These are phyloP conservation scores for Fusarium vanettenii DNA, from an alignment of 2,329 filamentous ascomycete genomes.

Conservation along the genomic window DNA sequence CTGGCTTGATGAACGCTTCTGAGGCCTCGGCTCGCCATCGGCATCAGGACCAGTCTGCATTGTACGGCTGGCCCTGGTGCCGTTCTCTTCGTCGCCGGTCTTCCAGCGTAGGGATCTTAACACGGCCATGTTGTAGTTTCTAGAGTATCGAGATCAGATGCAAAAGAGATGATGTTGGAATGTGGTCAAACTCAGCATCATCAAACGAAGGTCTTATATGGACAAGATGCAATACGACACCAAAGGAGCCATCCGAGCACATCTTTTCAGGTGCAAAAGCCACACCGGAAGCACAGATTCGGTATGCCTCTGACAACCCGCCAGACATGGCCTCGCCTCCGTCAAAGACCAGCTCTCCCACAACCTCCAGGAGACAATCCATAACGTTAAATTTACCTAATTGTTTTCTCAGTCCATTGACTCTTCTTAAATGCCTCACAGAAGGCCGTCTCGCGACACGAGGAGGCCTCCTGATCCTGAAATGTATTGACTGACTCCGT, in stretches of 20 bases:
- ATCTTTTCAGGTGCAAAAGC: too few species aligned
- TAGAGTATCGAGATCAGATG: not conserved
- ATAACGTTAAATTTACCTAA: slow-evolving; percentile 4
- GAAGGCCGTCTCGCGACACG: not conserved
- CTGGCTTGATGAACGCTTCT: not conserved
- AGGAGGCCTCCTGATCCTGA: not conserved
- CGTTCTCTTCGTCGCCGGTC: not conserved
- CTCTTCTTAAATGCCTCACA: not conserved
- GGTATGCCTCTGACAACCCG: not conserved
- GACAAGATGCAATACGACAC: not conserved
- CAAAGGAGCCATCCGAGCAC: too few species aligned
- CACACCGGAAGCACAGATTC: not conserved
- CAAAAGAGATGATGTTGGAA: not conserved
- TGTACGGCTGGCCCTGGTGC: not conserved
- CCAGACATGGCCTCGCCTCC: not conserved
- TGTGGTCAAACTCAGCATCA: not conserved
- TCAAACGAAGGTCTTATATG: not conserved
- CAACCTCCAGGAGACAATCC: not conserved
- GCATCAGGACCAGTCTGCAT: not conserved
- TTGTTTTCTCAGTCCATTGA: not conserved
- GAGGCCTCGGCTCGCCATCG: not conserved
- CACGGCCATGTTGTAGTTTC: not conserved
- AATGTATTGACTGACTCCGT: not conserved
- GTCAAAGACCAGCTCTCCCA: not conserved
- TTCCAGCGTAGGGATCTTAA: not conserved